Percentiles rank a stretch among this genome's conserved stretches.
Evolutionary conservation across 768 basidiomycete genomes (phyloP).

Genomic region (Porpolomopsis calyptriformis): DNA sequence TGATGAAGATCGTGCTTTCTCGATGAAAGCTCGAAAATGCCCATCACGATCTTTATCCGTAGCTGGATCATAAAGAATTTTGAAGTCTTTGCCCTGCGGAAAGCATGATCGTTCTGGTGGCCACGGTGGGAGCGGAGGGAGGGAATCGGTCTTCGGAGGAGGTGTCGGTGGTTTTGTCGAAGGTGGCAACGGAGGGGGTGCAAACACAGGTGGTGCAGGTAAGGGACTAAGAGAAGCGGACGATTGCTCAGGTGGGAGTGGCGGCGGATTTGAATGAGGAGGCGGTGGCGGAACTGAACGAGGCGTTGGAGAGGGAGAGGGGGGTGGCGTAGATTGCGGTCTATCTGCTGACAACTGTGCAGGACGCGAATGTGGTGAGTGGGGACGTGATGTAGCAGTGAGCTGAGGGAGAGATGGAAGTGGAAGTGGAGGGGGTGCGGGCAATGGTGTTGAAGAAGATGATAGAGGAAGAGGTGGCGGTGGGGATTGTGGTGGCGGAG

Average conservation of each 20-base stretch:
- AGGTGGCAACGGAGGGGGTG: constrained; percentile 20
- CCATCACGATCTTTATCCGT: constrained; percentile 23
- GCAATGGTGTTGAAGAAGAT: constrained; percentile 17
- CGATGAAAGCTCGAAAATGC: constrained; percentile 31
- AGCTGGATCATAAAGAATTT: constrained; percentile 52
- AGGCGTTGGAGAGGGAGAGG: constrained; percentile 18
- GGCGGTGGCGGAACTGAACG: constrained; percentile 20
- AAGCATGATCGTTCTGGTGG: constrained; percentile 45
- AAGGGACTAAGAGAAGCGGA: constrained; percentile 15
- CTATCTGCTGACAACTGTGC: constrained; percentile 19
- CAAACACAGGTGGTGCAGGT: constrained; percentile 24
- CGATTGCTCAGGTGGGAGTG: constrained; percentile 13
- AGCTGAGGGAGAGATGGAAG: constrained; percentile 9
- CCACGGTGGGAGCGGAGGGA: constrained; percentile 26
- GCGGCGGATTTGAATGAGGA: constrained; percentile 20
- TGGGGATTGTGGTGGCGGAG: constrained; percentile 15
- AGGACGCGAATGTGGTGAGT: constrained; percentile 11
- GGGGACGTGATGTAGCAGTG: constrained; percentile 3
- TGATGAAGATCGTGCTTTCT: constrained; percentile 23
- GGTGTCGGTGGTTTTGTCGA: constrained; percentile 1
- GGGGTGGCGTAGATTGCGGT: constrained; percentile 20
- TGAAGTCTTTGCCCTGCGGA: constrained; percentile 39
- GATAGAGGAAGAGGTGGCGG: constrained; percentile 17
- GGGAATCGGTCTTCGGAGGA: constrained; percentile 2
- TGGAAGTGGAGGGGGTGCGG: constrained; percentile 20